Evolutionary conservation across 1,284 basidiomycete genomes (phyloP), one percentile per base, ranked within the genome.

Genomic region (Cryptococcus sp.): DNA sequence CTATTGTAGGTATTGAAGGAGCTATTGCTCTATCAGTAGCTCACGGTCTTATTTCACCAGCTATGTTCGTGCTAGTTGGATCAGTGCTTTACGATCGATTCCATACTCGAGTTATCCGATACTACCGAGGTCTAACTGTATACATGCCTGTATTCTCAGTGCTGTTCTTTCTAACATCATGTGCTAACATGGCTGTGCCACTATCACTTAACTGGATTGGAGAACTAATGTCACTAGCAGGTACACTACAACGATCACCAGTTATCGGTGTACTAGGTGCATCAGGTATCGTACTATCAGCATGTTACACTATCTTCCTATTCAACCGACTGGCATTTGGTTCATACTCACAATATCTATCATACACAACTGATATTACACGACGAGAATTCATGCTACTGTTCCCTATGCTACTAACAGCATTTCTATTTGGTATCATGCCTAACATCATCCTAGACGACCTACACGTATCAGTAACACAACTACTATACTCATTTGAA

Each of bases 1-100:
- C 70, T 54, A 62, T 75, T 57, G 61, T 74, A 58, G 74, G 74
- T 62, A 74, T 76, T 52, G 73, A 74, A 67, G 74, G 74, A 46
- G 72, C 72, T 58, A 70, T 76, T 52, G 34, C 67, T 52, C 60
- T 77, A 64, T 71, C 73, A 65, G 64, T 76, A 48, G 75, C 73
- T 52, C 74, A 76, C 61, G 74, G 74, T 43, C 57, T 75, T 49
- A 73, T 75, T 48, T 68, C 66, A 61, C 72, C 72, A 43, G 70
- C 69, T 44, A 55, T 76, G 62, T 75, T 76, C 61, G 65, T 70
- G 51, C 64, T 71, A 55, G 71, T 76, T 54, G 74, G 74, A 22
- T 73, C 69, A 51, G 64, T 73, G 34, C 58, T 75, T 23, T 76
- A 76, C 54, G 67, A 69, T 61, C 64, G 67, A 62, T 71, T 62